Evolutionary conservation across 1,284 basidiomycete species (phyloP).

Genomic region (Meripilus lineatus): DNA sequence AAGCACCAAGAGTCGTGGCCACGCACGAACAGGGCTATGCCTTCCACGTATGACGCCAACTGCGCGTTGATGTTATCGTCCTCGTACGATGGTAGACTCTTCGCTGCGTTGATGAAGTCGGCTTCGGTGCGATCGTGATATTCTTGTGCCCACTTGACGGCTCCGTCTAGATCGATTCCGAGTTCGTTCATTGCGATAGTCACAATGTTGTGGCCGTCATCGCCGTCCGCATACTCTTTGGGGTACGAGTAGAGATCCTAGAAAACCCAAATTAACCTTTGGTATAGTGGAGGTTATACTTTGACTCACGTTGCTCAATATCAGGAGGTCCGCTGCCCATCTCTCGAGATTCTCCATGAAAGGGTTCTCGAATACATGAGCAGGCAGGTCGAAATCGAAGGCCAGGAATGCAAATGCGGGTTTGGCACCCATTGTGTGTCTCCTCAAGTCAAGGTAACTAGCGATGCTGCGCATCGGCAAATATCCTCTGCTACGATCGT

Average conservation of each 20-base stretch:
- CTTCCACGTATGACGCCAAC: slow-evolving; percentile 21
- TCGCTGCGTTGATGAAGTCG: slow-evolving; percentile 13
- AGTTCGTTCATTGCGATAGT: slow-evolving; percentile 20
- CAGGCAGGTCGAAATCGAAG: slow-evolving; percentile 22
- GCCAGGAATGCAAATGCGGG: slow-evolving; percentile 22
- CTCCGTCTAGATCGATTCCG: slow-evolving; percentile 13
- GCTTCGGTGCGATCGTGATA: slow-evolving; percentile 12
- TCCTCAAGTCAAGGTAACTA: slow-evolving; percentile 20
- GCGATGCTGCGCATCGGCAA: slow-evolving; percentile 19
- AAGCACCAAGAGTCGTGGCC: slow-evolving; percentile 27
- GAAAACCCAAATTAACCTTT: neutral
- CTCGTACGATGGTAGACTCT: slow-evolving; percentile 17
- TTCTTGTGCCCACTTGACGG: slow-evolving; percentile 15
- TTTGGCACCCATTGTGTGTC: slow-evolving; percentile 21
- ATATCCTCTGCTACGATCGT: slow-evolving; percentile 12
- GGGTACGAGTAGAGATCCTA: slow-evolving; percentile 25
- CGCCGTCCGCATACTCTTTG: slow-evolving; percentile 19
- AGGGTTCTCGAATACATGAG: slow-evolving; percentile 23
- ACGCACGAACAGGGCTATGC: slow-evolving; percentile 24
- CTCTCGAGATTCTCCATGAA: slow-evolving; percentile 17
- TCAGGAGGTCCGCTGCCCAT: slow-evolving; percentile 22
- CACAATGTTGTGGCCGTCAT: slow-evolving; percentile 27
- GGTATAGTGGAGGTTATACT: neutral
- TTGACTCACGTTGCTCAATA: slow-evolving; percentile 24
- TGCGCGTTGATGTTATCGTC: slow-evolving; percentile 15